These are phyloP conservation scores for Yueomyces sinensis DNA, from an alignment of 805 yeast genomes.

Conservation along the genomic window DNA sequence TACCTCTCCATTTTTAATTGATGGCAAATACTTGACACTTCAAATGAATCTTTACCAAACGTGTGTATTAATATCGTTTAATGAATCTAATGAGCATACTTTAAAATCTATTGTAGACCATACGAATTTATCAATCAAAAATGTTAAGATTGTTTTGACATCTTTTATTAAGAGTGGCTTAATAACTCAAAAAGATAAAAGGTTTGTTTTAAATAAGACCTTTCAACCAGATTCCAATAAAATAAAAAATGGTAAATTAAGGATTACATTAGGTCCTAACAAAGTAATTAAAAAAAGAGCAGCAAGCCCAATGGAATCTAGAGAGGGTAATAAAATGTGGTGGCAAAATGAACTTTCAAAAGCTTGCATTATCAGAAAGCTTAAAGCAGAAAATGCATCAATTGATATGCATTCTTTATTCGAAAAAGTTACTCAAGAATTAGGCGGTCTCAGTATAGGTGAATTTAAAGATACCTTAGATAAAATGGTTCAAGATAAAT, in stretches of 20 bases:
- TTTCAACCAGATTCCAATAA: constrained; percentile 12
- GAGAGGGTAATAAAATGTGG: constrained; percentile 13
- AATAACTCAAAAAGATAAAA: constrained; percentile 3
- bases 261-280: constrained; percentile 9
- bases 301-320: no score
- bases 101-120: constrained; percentile 4
- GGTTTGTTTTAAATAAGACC: constrained; percentile 8
- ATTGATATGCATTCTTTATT: constrained; percentile 1
- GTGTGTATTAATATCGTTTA: constrained; percentile 13
- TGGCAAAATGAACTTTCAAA: constrained; percentile 20
- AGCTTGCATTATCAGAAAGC: constrained; percentile 15
- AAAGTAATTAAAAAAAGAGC: no score
- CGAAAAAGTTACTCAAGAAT: constrained; percentile 4
- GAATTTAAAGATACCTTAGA: constrained; percentile 21
- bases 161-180: constrained; percentile 12
- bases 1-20: constrained; percentile 8
- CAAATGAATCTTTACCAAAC: constrained; percentile 19
- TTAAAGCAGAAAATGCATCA: constrained; percentile 12
- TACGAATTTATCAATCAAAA: constrained; percentile 2
- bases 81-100: constrained; percentile 7
- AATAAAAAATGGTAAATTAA: constrained; percentile 12
- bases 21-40: constrained; percentile 7
- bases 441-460: constrained; percentile 20
- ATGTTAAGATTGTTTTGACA: constrained; percentile 6
- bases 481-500: constrained; percentile 3